A percentile compares a stretch with the other conserved stretches of the same genome.
These are phyloP conservation scores for Clarireedia paspali DNA, from an alignment of 2,329 filamentous ascomycete genomes.

Conservation along the genomic window DNA sequence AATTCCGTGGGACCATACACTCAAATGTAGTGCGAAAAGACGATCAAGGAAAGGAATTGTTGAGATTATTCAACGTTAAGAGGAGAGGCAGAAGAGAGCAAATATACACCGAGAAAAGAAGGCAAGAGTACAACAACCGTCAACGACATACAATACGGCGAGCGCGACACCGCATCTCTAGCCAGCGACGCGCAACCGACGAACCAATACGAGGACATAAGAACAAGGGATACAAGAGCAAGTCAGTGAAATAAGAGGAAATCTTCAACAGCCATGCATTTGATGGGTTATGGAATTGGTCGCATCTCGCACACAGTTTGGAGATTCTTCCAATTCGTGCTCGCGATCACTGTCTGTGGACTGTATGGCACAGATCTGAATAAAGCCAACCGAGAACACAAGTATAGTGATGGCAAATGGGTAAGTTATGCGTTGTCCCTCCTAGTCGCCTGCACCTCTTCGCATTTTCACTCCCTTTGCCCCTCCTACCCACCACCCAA, in stretches of 20 bases:
- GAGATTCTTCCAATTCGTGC: constrained; percentile 69
- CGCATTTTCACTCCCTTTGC: not conserved
- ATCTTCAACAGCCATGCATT: not conserved
- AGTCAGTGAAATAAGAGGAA: no score
- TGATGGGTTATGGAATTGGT: not conserved
- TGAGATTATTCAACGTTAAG: no score
- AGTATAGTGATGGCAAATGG: constrained; percentile 60
- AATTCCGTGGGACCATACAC: no score
- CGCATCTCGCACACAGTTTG: constrained; percentile 42
- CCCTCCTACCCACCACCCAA: not conserved
- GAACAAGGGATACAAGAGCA: no score
- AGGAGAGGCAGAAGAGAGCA: no score
- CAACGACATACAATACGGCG: no score
- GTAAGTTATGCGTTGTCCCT: constrained; percentile 36
- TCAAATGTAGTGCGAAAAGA: no score
- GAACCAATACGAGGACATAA: not conserved
- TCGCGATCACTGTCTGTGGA: constrained; percentile 69
- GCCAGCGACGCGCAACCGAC: not conserved
- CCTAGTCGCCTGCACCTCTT: no score
- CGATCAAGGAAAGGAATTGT: no score
- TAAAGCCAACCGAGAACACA: constrained; percentile 40
- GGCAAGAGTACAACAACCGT: no score
- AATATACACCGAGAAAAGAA: no score
- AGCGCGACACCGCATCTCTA: no score
- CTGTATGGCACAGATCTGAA: constrained; percentile 68